Base-by-base conservation (phyloP, 2,329 filamentous ascomycete species). In the Venturia asperata region DNA sequence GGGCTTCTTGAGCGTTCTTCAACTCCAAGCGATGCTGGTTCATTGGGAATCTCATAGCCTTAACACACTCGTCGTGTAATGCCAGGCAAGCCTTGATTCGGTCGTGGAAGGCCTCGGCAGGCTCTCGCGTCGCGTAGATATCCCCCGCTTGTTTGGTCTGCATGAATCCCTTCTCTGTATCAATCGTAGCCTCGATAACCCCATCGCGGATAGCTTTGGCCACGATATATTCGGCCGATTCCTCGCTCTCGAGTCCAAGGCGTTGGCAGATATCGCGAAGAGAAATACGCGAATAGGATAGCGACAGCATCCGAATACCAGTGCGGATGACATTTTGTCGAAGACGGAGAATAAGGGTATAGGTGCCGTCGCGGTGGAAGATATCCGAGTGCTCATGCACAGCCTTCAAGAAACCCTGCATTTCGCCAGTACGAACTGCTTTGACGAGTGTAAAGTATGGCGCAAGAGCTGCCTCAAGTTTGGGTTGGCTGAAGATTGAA, bases 311-410 rank as follows among this genome's bases (percentile, higher is more conserved):
- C 71, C 94, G 91, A 69, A 99, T 96, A 70, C 94, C 94, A 3
- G 94, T 99, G 83, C 96, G 96, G 85, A 99, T 97, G 74, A 99
- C 94, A 74, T 99, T 99, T 78, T 99, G 94, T 71, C 94, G 88
- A 68, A 99, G 83, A 68, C 94, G 92, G 68, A 97, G 84, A 71
- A 97, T 95, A 66, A 99, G 83, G 13, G 92, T 96, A 81, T 97
- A 97, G 24, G 93, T 97, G 66, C 91, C 91, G 75, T 99, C 94
- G 70, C 89, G 88, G 73, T 91, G 89, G 87, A 97, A 99, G 13
- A 87, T 88, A 56, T 90, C 86, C 66, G 88, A 87, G 74, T 96
- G 87, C 62, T 87, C 84, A 71, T 89, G 88, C 67, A 97, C 92
- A 56, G 89, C 87, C 70, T 87, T 91, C 76, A 96, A 84, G 76